phyloP scores from a whole-genome alignment of 148 eudicot genomes.

The Oxyria digyna region DNA sequence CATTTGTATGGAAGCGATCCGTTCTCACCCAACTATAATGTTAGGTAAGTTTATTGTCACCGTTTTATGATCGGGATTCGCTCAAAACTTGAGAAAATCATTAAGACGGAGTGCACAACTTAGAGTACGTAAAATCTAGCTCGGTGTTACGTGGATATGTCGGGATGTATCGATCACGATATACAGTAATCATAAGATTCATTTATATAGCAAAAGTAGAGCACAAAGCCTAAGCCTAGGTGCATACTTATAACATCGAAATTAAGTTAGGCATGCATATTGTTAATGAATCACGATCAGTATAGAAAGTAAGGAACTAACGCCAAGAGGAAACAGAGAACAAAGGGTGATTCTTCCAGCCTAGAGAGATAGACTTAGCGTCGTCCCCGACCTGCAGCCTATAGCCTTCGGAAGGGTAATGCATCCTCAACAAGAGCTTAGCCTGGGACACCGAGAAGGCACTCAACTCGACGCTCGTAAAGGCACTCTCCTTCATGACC shows the following conservation, averaged over 20 bases:
- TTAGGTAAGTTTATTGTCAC: too few relatives aligned
- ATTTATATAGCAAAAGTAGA: not conserved
- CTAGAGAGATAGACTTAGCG: conserved; percentile 53
- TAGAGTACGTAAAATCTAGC: too few relatives aligned
- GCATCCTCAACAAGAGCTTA: conserved; percentile 63
- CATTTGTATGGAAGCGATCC: too few relatives aligned
- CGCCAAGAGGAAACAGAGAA: conserved; percentile 90
- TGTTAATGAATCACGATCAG: not conserved
- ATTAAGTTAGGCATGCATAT: not conserved
- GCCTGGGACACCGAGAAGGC: conserved; percentile 82
- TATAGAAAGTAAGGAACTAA: conserved; percentile 10
- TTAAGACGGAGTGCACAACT: too few relatives aligned
- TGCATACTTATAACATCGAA: too few relatives aligned
- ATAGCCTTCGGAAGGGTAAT: conserved; percentile 94
- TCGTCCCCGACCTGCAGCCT: conserved; percentile 38
- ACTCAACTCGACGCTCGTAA: conserved; percentile 45
- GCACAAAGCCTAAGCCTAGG: not conserved
- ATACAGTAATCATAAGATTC: too few relatives aligned
- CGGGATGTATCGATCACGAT: too few relatives aligned
- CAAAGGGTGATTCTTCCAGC: conserved; percentile 76
- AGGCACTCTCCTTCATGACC: conserved; percentile 52
- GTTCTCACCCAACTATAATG: too few relatives aligned
- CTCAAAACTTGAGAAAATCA: too few relatives aligned
- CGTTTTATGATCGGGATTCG: too few relatives aligned
- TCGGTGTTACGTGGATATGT: too few relatives aligned